Base-by-base conservation (phyloP, 2,329 filamentous ascomycete genomes). In the Ceratocystis colombiana region DNA sequence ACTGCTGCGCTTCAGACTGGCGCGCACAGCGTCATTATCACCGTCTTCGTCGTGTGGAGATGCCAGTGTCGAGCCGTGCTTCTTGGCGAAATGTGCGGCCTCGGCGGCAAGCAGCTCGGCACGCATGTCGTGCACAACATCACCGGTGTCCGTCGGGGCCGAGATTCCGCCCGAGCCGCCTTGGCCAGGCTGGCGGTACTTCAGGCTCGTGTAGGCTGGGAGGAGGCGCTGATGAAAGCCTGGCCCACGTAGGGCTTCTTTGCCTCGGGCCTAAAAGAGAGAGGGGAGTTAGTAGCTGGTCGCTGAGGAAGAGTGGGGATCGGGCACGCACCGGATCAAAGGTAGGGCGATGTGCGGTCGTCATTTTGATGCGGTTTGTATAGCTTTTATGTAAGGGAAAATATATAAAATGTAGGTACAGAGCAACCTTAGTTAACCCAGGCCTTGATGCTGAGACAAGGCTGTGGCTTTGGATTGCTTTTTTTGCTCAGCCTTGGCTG, bases 211-310 rank as follows among this genome's bases (percentile, higher is more conserved):
- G 76, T 99, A 88, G 41, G 94, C 94, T 44, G 94, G 93, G 15
- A 96, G 86, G 17, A 97, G 88, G 72, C 94, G 88, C 77, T 97
- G 93, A 75, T 99, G 94, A 79, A 96, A 97, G 71, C 91, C 93
- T 62, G 90, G 89, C 61, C 94, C 94, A 72, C 91, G 88, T 68
- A 91, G 88, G 72, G 92, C 90, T 77, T 99, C 94, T 81, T 96
- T 96, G 75, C 94, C 94, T 74, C 88, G 86, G 53, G 93, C 92
- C 88, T 91, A 70, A 66, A 61, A 20, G 30, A 30, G 61, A 55
- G 55, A 8, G 22, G 41, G 33, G 3, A 48, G 28, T 65, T 64
- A 59, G 53, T 61, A 12, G 50, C 15, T 41, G 41, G 33, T 1
- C 15, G 20, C 22, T 45, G 70, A 73, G 71, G n/a, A 62, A 65